Base-by-base conservation (phyloP, 2,329 filamentous ascomycete species). In the Niveomyces coronatus region DNA sequence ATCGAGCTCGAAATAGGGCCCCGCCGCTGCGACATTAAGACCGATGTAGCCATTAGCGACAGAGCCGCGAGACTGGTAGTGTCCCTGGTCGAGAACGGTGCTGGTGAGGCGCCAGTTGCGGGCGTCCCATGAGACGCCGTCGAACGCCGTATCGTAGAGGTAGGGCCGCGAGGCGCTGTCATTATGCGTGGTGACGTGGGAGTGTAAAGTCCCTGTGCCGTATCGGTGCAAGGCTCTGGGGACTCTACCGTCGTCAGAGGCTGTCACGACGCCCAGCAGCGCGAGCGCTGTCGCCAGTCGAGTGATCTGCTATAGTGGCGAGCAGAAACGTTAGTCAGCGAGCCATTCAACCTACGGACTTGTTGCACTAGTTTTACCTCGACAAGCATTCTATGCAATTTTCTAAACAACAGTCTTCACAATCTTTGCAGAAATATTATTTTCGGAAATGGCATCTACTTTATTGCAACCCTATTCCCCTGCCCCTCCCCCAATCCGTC, bases 31-130 rank as follows among this genome's bases (percentile, higher is more conserved):
- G 2, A 53, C 43, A 14, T 48, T 53, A 24, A 53, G 50, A 10
- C 52, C 52, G 1, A 54, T 40, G 19, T 53, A 54, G 23, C 52
- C 52, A 22, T 54, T 60, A 7, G 52, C 49, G 4, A 54, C 42
- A 17, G 51, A 52, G 33, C 48, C 48, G n/a, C 52, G 48, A 3
- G 48, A 47, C 34, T 54, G 49, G 37, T 46, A 54, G 14, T 49
- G 46, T 1, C 50, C 52, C 19, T 49, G 50, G 33, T 52, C 45
- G 9, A 52, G 41, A 2, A 35, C 26, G 0, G 50, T 49, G n/a
- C 47, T 52, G 19, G 37, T 44, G 17, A 53, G 45, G 9, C 48
- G 32, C 51, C 51, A 53, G 8, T 51, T 45, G n/a, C 44, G 43
- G 4, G 48, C 41, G 37, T 53, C 49, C 51, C 51, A 53, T 3